Evolutionary conservation across 176 grass and related monocot genomes (phyloP).

Genomic region (Hordeum vulgare): DNA sequence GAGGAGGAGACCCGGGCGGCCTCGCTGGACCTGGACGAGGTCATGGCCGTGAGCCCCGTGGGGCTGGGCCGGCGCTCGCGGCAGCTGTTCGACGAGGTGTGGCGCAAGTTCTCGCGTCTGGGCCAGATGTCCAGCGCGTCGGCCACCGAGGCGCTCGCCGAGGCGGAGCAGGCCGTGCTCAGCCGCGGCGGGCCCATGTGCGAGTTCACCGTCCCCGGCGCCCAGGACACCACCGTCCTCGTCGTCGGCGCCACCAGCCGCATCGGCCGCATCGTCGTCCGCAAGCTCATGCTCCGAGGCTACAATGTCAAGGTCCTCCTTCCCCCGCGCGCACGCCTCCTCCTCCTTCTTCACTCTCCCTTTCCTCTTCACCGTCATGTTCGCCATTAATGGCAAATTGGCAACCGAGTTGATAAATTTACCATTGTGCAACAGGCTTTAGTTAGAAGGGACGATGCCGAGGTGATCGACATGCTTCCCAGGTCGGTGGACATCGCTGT

Average conservation of each 20-base stretch:
- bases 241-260: conserved; percentile 86
- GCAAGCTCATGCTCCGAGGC: conserved; percentile 94
- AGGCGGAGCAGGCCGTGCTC: conserved; percentile 57
- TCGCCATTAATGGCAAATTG: background rate
- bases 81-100: conserved; percentile 97
- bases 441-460: conserved; percentile 80
- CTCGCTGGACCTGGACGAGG: conserved; percentile 64
- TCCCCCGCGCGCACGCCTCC: background rate
- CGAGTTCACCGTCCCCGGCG: conserved; percentile 85
- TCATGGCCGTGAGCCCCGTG: conserved; percentile 77
- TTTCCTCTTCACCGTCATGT: background rate
- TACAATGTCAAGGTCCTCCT: conserved; percentile 81
- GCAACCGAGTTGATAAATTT: background rate
- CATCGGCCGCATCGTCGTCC: conserved; percentile 85
- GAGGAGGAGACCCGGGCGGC: conserved; percentile 25
- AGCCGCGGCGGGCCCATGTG: conserved; percentile 81
- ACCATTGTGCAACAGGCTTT: conserved; percentile 44
- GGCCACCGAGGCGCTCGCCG: conserved; percentile 26
- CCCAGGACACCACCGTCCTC: conserved; percentile 89
- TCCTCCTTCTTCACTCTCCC: background rate
- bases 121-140: conserved; percentile 89
- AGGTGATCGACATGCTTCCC: conserved; percentile 87
- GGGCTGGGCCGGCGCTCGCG: conserved; percentile 74
- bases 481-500: conserved; percentile 74
- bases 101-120: conserved; percentile 95